Conservation (phyloP, 495 filamentous ascomycete genomes). For the Podospora pseudocomata region DNA sequence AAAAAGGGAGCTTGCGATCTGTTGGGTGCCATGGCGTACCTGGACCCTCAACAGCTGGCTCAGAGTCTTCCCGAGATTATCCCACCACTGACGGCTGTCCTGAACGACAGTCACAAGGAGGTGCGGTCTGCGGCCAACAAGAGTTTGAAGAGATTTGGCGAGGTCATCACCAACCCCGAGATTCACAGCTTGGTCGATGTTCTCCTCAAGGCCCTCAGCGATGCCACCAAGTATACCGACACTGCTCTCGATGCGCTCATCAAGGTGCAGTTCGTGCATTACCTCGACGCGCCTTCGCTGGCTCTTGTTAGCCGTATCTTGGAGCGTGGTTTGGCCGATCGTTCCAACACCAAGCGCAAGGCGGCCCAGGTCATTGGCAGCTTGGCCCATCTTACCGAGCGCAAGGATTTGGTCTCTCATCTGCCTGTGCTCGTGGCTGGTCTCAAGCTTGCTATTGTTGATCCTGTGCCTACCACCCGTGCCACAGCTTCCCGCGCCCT, state of each 20-base stretch:
- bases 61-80: conserved; percentile 93
- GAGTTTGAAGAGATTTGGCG: conserved; percentile 93
- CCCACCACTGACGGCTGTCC: conserved; percentile 83
- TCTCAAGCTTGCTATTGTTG: conserved; percentile 81
- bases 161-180: conserved; percentile 97
- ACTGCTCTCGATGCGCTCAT: conserved; percentile 90
- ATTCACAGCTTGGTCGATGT: conserved; percentile 87
- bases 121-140: conserved; percentile 88
- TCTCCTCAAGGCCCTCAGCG: conserved; percentile 91
- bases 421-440: conserved; percentile 90
- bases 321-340: conserved; percentile 83
- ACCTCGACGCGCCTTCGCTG: conserved; percentile 90
- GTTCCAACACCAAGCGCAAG: conserved; percentile 92
- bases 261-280: conserved; percentile 94
- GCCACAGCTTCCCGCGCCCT: conserved; percentile 95
- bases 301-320: conserved; percentile 92
- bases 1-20: conserved; percentile 97
- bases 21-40: conserved; percentile 95
- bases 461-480: conserved; percentile 94
- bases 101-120: conserved; percentile 98
- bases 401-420: conserved; percentile 88
- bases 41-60: conserved; percentile 90
- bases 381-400: conserved; percentile 92
- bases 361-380: conserved; percentile 95
- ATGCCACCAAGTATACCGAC: conserved; percentile 96